Evolutionary conservation across 768 basidiomycete species (phyloP).

Genomic region (Lactarius deliciosus): DNA sequence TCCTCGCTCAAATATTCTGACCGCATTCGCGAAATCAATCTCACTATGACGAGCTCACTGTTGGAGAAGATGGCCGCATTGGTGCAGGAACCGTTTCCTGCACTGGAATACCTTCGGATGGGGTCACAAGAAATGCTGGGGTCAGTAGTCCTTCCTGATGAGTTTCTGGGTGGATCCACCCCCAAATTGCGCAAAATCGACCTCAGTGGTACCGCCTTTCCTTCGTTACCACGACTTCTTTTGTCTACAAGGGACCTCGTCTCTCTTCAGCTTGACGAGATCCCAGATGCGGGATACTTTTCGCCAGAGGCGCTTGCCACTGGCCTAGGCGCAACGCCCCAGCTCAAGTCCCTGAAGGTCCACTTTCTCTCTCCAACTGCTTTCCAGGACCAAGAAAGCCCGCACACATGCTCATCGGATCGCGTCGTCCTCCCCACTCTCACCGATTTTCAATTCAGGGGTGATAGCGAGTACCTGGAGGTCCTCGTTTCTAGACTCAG

Average conservation of each 20-base stretch:
- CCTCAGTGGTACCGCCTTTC: conserved; percentile 16
- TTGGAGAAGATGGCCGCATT: conserved; percentile 7
- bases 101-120: conserved; percentile 9
- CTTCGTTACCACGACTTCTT: conserved; percentile 16
- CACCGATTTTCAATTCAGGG: conserved; percentile 16
- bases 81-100: conserved; percentile 10
- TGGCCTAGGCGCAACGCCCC: conserved; percentile 9
- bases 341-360: conserved; percentile 9
- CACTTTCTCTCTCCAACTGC: not conserved
- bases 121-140: conserved; percentile 10
- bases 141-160: conserved; percentile 12
- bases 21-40: conserved; percentile 25
- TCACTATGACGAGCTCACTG: conserved; percentile 15
- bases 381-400: not conserved
- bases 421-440: conserved; percentile 6
- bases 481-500: conserved; percentile 11
- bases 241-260: conserved; percentile 13
- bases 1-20: conserved; percentile 8
- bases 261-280: conserved; percentile 15
- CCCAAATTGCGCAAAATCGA: conserved; percentile 13
- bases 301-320: conserved; percentile 15
- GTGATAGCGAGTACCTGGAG: conserved; percentile 19
- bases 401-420: not conserved
- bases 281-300: conserved; percentile 17
- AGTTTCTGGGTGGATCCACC: conserved; percentile 11